A percentile compares a stretch with the other conserved stretches of the same genome.
Conservation (phyloP, 352 stramenopile genomes). For the Pythium utonaiense region DNA sequence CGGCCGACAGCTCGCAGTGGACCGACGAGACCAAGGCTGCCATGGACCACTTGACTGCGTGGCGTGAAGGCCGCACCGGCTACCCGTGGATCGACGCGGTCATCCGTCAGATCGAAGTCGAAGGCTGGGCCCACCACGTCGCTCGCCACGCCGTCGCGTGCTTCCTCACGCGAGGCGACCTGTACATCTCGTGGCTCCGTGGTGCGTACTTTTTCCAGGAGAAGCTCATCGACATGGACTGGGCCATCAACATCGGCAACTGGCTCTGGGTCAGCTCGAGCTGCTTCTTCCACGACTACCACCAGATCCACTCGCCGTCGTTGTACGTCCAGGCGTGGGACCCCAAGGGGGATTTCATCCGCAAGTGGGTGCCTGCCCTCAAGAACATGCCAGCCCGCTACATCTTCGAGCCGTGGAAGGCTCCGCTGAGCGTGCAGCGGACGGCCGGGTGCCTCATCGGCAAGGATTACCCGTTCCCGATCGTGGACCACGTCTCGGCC, state of each 20-base stretch:
- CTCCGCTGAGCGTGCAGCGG: conserved; percentile 84
- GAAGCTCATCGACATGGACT: conserved; percentile 95
- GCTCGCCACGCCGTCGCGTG: conserved; percentile 93
- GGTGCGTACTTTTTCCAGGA: conserved; percentile 89
- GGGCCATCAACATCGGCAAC: conserved; percentile 96
- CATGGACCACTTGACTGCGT: conserved; percentile 65
- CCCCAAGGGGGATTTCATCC: conserved; percentile 84
- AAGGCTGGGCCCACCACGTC: conserved; percentile 85
- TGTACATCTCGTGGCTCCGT: conserved; percentile 93
- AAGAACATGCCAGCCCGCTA: conserved; percentile 91
- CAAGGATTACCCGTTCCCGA: conserved; percentile 93
- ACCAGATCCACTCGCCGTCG: conserved; percentile 91
- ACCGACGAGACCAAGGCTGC: conserved; percentile 42
- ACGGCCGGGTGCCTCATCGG: conserved; percentile 86
- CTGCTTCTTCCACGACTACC: conserved; percentile 96
- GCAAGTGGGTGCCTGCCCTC: conserved; percentile 90
- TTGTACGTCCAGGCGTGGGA: conserved; percentile 94
- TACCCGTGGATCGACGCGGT: conserved; percentile 97
- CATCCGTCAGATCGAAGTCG: conserved; percentile 89
- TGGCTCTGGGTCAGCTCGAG: conserved; percentile 95
- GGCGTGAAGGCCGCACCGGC: conserved; percentile 92
- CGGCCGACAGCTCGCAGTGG: conserved; percentile 9
- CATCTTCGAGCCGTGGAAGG: conserved; percentile 97
- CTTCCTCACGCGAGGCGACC: conserved; percentile 95
- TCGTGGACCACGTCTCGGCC: conserved; percentile 90